Evolutionary conservation across 2,329 filamentous ascomycete species (phyloP).

Genomic region (Davidsoniella neocaledoniae): DNA sequence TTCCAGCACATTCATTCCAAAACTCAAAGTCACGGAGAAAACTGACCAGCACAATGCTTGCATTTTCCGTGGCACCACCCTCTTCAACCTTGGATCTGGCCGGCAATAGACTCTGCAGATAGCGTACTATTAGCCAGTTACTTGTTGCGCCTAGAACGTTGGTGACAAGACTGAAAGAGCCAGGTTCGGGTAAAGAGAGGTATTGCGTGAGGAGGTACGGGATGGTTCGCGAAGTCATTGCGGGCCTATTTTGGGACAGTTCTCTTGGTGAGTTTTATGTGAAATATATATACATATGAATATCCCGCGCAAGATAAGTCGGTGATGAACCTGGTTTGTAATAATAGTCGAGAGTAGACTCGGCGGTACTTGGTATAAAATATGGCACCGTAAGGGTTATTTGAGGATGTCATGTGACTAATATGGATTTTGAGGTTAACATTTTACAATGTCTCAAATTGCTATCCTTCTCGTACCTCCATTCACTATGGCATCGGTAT

Average conservation of each 20-base stretch:
- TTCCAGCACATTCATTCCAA: constrained; percentile 56
- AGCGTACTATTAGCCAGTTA: constrained; percentile 48
- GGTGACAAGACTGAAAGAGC: constrained; percentile 49
- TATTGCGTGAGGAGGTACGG: constrained; percentile 50
- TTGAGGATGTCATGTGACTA: too few relatives aligned
- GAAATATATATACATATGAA: too few relatives aligned
- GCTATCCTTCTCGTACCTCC: too few relatives aligned
- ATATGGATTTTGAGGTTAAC: too few relatives aligned
- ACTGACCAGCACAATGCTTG: constrained; percentile 58
- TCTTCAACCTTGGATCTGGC: constrained; percentile 11
- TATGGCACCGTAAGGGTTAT: too few relatives aligned
- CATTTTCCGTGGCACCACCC: constrained; percentile 16
- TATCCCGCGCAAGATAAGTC: too few relatives aligned
- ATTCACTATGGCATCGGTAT: too few relatives aligned
- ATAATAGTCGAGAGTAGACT: too few relatives aligned
- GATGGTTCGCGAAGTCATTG: constrained; percentile 29
- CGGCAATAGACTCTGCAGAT: constrained; percentile 31
- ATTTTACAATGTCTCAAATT: too few relatives aligned
- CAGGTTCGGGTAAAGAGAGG: constrained; percentile 37
- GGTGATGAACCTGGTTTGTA: not conserved
- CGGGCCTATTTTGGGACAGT: not conserved
- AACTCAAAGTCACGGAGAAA: constrained; percentile 66
- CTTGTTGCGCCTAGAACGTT: constrained; percentile 46
- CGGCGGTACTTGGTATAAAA: too few relatives aligned
- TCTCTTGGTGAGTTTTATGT: not conserved